These are phyloP conservation scores for Kurtzmaniella quercitrusa DNA, from an alignment of 1,139 yeast genomes.

Conservation along the genomic window DNA sequence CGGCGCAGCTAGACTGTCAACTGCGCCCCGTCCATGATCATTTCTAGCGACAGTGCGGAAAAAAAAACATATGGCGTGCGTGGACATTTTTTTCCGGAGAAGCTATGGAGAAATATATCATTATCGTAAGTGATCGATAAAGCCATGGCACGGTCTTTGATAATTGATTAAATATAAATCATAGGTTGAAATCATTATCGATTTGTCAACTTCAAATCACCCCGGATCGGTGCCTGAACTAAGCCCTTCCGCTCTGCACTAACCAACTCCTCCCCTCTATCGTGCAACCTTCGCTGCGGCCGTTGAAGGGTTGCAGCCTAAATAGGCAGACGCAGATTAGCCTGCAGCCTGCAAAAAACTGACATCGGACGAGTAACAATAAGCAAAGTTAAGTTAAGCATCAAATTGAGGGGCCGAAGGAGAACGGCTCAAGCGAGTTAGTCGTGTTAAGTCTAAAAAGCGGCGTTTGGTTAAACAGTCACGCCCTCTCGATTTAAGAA, in stretches of 20 bases:
- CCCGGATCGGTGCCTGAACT: neutral
- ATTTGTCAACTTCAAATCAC: too few species aligned
- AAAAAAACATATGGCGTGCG: neutral
- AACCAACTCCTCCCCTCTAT: too few species aligned
- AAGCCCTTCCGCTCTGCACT: neutral
- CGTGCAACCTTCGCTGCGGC: constrained; percentile 1
- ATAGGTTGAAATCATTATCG: too few species aligned
- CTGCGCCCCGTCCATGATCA: constrained; percentile 1
- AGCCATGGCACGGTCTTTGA: too few species aligned
- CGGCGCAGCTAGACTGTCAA: neutral
- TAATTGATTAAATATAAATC: too few species aligned
- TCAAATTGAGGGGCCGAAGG: too few species aligned
- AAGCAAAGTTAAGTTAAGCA: neutral
- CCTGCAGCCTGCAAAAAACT: neutral
- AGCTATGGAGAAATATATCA: too few species aligned
- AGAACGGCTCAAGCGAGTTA: neutral
- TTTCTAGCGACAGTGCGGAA: neutral
- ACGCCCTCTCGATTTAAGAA: neutral
- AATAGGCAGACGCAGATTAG: neutral
- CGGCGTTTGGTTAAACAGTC: neutral
- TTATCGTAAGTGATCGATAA: too few species aligned
- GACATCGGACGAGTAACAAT: neutral
- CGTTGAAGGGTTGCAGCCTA: neutral
- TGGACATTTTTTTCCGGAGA: neutral
- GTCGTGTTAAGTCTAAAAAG: neutral